Conservation (phyloP, 768 basidiomycete species). For the Brasilioporus rufonigricans region DNA sequence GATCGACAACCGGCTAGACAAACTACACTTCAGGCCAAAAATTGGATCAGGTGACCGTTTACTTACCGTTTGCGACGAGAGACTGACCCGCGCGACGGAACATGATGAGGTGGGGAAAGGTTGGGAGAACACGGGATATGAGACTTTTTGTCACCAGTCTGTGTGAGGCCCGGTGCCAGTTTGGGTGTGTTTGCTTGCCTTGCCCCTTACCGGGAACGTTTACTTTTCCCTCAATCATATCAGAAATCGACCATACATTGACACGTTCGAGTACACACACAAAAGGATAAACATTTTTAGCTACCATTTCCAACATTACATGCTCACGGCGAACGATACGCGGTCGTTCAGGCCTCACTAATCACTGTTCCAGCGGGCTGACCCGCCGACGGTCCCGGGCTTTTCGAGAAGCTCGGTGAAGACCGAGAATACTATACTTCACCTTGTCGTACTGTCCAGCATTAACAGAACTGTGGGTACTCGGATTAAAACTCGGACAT, state of each 20-base stretch:
- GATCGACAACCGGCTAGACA: constrained; percentile 64
- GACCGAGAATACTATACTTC: constrained; percentile 68
- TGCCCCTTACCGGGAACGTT: too few species aligned
- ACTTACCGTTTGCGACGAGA: constrained; percentile 50
- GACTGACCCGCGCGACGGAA: constrained; percentile 61
- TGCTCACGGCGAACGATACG: not conserved
- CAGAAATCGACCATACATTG: not conserved
- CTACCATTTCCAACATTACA: constrained; percentile 12
- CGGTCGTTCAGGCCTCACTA: not conserved
- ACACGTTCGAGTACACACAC: constrained; percentile 5
- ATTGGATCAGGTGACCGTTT: not conserved
- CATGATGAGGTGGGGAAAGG: constrained; percentile 35
- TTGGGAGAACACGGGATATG: constrained; percentile 9
- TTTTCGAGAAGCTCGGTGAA: constrained; percentile 75
- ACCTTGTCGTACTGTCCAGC: constrained; percentile 72
- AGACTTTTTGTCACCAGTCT: constrained; percentile 9
- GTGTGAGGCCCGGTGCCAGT: constrained; percentile 19
- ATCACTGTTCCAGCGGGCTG: constrained; percentile 29
- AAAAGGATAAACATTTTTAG: constrained; percentile 5
- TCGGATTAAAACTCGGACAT: not conserved
- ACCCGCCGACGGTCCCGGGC: constrained; percentile 59
- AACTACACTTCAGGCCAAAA: not conserved
- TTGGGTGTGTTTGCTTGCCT: constrained; percentile 25
- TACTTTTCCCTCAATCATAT: too few species aligned
- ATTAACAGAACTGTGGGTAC: constrained; percentile 55